Percentiles rank a stretch among this genome's conserved stretches.
Conservation (phyloP, 1,139 yeast genomes). For the Scheffersomyces illinoinensis region DNA sequence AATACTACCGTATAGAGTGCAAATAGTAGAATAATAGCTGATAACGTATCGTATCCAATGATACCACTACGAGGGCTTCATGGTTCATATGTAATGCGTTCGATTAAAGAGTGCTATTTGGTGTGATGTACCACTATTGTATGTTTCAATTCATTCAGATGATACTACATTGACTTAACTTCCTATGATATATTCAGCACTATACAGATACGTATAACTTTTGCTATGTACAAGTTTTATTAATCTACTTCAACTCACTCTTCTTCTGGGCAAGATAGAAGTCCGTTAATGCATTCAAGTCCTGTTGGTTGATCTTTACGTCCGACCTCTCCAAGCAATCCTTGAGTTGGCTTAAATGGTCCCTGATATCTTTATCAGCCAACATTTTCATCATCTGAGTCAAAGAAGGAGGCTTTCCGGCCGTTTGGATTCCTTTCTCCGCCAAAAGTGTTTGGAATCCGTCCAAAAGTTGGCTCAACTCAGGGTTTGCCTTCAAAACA, state of each 20-base stretch:
- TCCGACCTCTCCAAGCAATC: constrained; percentile 33
- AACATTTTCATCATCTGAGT: constrained; percentile 39
- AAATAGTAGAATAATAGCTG: no score
- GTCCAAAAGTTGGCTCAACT: constrained; percentile 25
- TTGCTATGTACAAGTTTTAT: neutral
- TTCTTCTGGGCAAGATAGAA: constrained; percentile 11
- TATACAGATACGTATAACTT: neutral
- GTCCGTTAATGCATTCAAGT: constrained; percentile 31
- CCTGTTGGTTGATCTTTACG: constrained; percentile 33
- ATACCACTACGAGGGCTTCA: neutral
- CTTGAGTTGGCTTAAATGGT: constrained; percentile 29
- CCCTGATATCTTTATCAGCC: constrained; percentile 39
- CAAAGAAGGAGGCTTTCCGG: constrained; percentile 35
- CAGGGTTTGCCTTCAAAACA: constrained; percentile 22
- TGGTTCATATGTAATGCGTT: neutral
- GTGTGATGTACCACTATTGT: neutral
- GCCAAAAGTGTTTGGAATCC: constrained; percentile 35
- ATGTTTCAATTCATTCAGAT: neutral
- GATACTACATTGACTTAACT: neutral
- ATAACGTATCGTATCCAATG: no score
- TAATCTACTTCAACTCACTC: constrained; percentile 10
- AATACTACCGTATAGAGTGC: neutral
- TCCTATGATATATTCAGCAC: neutral
- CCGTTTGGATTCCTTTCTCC: constrained; percentile 34
- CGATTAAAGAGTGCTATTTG: neutral